Evolutionary conservation across 2,329 filamentous ascomycete genomes (phyloP), one percentile per base, ranked within the genome.

Genomic region (Myriosclerotinia scirpicola): DNA sequence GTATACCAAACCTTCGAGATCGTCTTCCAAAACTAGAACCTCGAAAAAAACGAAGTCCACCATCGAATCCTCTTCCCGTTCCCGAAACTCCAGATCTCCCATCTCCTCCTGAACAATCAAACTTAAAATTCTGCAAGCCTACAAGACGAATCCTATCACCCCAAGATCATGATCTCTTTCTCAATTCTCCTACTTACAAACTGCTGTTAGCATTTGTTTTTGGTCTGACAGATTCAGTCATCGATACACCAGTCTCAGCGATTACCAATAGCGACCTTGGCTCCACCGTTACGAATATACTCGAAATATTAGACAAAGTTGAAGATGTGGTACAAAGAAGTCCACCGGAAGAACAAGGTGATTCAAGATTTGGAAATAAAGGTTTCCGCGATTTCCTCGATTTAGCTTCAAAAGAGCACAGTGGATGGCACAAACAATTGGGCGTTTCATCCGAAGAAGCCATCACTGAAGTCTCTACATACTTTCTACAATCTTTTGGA

Each of bases 351-450:
- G 93, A 98, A 70, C 91, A 93, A 56, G 90, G 87, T 40, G 93
- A 93, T 55, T 97, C 93, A 11, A 86, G 95, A 36, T 99, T 99
- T 77, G 96, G 95, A 56, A 99, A 99, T 79, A 93, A 93, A 72
- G 87, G 90, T 2, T 99, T 99, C 79, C 87, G 92, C 60, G 84
- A 85, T 67, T 93, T 96, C 74, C 84, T 97, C 66, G 90, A 92
- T 76, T 80, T 90, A 22, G 84, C 83, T 71, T 82, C 83, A 30
- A 83, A 83, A 69, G 81, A 82, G 58, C 74, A 77, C 63, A 71
- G 76, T 2, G 77, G 75, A 50, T 94, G 91, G 90, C 91, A 94
- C 75, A 76, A 79, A 44, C 76, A 78, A 54, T 81, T 93, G 1
- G 85, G 85, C 6, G 69, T 91, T 11, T 74, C 77, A 2, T 77